Percentiles rank a stretch among this genome's conserved stretches.
Conservation (phyloP, 192 early-diverging fungal genomes). For the Rhizoclosmatium globosum region DNA sequence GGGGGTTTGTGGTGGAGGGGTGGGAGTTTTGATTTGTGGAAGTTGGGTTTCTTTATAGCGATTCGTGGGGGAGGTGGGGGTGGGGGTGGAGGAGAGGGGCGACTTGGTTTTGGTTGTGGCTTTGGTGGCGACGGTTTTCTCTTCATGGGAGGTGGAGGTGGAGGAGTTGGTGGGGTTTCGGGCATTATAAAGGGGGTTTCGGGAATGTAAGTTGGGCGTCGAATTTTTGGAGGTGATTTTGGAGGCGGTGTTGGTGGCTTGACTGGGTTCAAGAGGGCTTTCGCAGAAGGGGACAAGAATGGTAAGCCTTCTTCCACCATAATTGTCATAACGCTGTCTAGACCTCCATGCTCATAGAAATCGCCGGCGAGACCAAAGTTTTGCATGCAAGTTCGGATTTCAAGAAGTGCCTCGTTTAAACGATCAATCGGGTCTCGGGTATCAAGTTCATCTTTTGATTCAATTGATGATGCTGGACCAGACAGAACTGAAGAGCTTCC, state of each 20-base stretch:
- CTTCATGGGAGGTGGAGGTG: neutral
- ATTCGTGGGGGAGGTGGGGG: neutral
- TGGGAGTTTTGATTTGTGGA: neutral
- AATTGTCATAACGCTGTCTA: neutral
- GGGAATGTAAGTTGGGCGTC: neutral
- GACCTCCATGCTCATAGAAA: neutral
- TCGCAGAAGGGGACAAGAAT: neutral
- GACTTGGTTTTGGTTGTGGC: neutral
- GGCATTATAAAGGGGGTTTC: neutral
- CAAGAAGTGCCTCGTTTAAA: neutral
- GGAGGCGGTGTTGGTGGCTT: neutral
- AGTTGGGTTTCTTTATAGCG: neutral
- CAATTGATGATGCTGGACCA: neutral
- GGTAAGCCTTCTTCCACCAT: constrained; percentile 6
- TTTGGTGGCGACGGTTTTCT: neutral
- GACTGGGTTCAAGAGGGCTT: neutral
- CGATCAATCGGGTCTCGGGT: constrained; percentile 3
- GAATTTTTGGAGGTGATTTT: neutral
- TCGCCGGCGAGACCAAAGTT: neutral
- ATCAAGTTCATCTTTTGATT: neutral
- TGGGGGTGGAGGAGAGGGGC: neutral
- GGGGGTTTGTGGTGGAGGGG: neutral
- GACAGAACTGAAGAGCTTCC: neutral
- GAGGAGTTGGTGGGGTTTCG: neutral
- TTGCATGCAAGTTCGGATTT: neutral